Conservation (phyloP, 192 early-diverging fungal species). For the Linnemannia zychae region DNA sequence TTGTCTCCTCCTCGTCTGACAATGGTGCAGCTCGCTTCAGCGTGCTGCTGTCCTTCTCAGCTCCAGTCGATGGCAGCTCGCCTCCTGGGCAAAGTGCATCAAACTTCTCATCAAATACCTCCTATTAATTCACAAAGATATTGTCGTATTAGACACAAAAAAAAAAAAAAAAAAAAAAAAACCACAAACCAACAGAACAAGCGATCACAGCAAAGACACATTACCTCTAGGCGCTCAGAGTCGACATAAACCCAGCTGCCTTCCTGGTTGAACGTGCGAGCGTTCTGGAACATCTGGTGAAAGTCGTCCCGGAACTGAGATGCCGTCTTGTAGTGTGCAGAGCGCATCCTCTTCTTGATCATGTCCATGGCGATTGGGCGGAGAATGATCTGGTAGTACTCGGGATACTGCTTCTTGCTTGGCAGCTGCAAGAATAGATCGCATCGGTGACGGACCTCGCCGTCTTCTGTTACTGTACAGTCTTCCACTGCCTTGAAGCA, state of each 20-base stretch:
- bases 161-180: neutral
- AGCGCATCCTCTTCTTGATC: slow-evolving; percentile 84
- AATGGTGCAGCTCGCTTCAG: slow-evolving; percentile 46
- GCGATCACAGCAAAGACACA: neutral
- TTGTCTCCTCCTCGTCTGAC: slow-evolving; percentile 46
- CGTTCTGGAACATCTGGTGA: slow-evolving; percentile 92
- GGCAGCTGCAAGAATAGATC: slow-evolving; percentile 87
- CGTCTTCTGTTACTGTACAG: slow-evolving; percentile 63
- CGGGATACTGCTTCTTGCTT: slow-evolving; percentile 79
- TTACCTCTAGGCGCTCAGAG: slow-evolving; percentile 74
- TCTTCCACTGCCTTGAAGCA: slow-evolving; percentile 76
- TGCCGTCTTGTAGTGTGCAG: slow-evolving; percentile 73
- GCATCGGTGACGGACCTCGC: slow-evolving; percentile 67
- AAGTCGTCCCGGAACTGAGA: slow-evolving; percentile 85
- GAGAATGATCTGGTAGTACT: slow-evolving; percentile 93
- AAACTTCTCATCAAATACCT: slow-evolving; percentile 57
- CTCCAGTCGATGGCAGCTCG: slow-evolving; percentile 37
- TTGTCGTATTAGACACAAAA: neutral
- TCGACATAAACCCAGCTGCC: slow-evolving; percentile 94
- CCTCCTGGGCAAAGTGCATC: slow-evolving; percentile 60
- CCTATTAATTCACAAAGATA: slow-evolving; percentile 29
- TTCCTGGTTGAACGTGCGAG: slow-evolving; percentile 92
- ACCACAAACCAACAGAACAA: neutral
- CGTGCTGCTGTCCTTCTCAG: slow-evolving; percentile 26
- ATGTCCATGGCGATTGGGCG: slow-evolving; percentile 91